These are phyloP conservation scores for Saturnispora dispora DNA, from an alignment of 805 yeast genomes.

Conservation along the genomic window DNA sequence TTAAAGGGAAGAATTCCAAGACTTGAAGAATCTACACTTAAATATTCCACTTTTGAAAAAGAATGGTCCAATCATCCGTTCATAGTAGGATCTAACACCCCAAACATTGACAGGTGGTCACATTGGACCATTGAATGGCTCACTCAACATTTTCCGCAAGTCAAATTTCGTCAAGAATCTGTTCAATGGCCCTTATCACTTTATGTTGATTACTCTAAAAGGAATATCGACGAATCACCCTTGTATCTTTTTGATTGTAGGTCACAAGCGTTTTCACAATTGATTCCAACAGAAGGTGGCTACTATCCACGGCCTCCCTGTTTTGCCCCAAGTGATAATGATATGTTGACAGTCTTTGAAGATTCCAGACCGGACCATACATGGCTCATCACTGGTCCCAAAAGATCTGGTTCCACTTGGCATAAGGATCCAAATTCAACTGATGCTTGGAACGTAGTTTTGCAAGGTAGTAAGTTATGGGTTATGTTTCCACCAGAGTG, in stretches of 20 bases:
- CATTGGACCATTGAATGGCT: conserved; percentile 49
- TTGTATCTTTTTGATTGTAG: conserved; percentile 78
- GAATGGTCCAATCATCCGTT: conserved; percentile 53
- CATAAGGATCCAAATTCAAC: conserved; percentile 92
- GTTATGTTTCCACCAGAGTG: conserved; percentile 73
- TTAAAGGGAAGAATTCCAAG: conserved; percentile 39
- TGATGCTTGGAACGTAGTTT: conserved; percentile 80
- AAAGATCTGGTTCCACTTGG: conserved; percentile 76
- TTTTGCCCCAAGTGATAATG: conserved; percentile 34
- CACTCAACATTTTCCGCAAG: conserved; percentile 44
- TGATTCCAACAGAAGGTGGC: conserved; percentile 21
- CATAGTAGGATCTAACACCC: conserved; percentile 20
- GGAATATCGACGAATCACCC: conserved; percentile 75
- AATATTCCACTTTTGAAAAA: conserved; percentile 34
- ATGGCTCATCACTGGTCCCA: conserved; percentile 87
- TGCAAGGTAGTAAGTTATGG: conserved; percentile 77
- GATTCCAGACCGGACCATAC: conserved; percentile 77
- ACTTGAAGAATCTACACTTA: conserved; percentile 36
- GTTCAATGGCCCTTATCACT: conserved; percentile 66
- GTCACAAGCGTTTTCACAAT: conserved; percentile 52
- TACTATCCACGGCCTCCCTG: conserved; percentile 12
- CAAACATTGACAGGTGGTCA: conserved; percentile 43
- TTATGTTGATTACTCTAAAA: conserved; percentile 50
- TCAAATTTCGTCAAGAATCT: conserved; percentile 72
- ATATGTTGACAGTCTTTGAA: conserved; percentile 31